Evolutionary conservation across 2,329 filamentous ascomycete species (phyloP).

Genomic region (Claviceps humidiphila): DNA sequence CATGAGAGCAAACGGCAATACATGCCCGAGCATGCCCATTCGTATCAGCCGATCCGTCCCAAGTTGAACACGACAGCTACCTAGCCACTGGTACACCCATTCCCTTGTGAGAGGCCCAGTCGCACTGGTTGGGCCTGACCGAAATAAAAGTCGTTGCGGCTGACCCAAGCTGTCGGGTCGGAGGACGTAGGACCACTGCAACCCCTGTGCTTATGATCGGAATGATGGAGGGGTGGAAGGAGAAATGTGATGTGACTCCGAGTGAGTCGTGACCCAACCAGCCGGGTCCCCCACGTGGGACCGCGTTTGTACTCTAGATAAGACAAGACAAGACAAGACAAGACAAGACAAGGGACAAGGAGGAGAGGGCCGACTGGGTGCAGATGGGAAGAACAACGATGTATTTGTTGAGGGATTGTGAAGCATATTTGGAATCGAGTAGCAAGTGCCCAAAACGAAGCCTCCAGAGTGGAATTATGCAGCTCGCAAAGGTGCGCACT

Average conservation of each 20-base stretch:
- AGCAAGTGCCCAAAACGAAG: too few relatives aligned
- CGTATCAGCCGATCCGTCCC: not conserved
- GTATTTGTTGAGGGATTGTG: too few relatives aligned
- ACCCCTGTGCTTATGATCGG: conserved; percentile 2
- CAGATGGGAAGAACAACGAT: not conserved
- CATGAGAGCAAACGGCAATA: not conserved
- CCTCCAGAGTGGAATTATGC: too few relatives aligned
- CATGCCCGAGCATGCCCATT: not conserved
- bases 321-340: not conserved
- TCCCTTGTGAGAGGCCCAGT: not conserved
- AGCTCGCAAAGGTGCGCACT: not conserved
- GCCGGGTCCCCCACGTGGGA: conserved; percentile 6
- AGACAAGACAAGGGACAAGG: not conserved
- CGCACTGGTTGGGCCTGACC: conserved; percentile 4
- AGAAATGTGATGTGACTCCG: conserved; percentile 1
- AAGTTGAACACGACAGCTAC: not conserved
- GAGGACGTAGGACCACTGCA: not conserved
- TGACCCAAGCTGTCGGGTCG: conserved; percentile 8
- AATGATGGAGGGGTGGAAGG: not conserved
- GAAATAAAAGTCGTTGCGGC: conserved; percentile 1
- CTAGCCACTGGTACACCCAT: not conserved
- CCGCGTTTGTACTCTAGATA: not conserved
- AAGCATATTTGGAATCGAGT: too few relatives aligned
- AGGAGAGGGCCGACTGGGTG: not conserved
- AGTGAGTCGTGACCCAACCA: not conserved